Base-by-base conservation (phyloP, 2,329 filamentous ascomycete genomes). In the Hymenoscyphus repandus region DNA sequence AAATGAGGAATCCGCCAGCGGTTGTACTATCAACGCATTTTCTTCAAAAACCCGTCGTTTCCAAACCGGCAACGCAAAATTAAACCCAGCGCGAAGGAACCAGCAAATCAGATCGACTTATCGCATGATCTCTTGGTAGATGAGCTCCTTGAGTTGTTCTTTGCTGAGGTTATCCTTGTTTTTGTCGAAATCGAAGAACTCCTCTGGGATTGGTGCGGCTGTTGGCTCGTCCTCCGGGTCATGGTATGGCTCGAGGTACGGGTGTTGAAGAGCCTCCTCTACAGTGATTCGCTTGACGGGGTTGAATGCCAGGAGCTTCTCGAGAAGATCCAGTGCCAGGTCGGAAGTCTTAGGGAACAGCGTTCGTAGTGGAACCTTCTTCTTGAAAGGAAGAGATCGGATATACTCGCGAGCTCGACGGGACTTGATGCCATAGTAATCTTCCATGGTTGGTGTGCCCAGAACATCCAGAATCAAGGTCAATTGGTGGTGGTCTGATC, bases 321-420 rank as follows among this genome's bases (percentile, higher is more conserved):
- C 93, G 20, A 99, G 78, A 36, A 99, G 78, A 66, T 99, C 93
- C 34, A 99, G 78, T 0, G 93, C 93, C 33, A 95, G 75, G 57
- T 97, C 92, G n/a, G 91, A 95, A n/a, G 91, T 96, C 79, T 96
- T 96, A 60, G 93, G 92, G 79, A 99, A 99, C 70, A 99, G 83
- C 40, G 87, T 88, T 69, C 93, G 89, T 82, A 96, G 93, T 0
- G 93, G 91, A 43, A 97, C 95, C 83, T 97, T 97, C 85, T 97
- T 97, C 83, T 97, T 97, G 78, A 97, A 97, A 15, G 93, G 92
- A 42, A 97, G 80, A 48, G 91, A 96, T 55, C 93, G 90, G 68
- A 99, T 99, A 74, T 99, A 99, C 73, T 99, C 93, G 58, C 93
- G 83, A 45, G 93, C 93, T 65, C 93, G 89, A 59, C 93, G 88